phyloP scores from a whole-genome alignment of 2,329 filamentous ascomycete species.

The Fusarium musae region DNA sequence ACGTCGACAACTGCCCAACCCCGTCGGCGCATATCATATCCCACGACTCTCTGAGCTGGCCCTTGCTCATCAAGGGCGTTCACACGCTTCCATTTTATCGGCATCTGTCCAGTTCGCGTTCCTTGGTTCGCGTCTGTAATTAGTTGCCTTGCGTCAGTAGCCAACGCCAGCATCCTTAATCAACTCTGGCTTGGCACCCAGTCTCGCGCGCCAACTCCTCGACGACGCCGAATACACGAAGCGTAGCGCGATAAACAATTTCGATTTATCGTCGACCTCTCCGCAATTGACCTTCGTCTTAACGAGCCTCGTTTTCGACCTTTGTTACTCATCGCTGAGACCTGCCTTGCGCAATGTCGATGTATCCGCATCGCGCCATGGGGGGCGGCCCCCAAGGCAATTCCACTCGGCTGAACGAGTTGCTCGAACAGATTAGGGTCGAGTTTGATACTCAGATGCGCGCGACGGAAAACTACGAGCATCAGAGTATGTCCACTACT shows the following conservation, averaged over 20 bases:
- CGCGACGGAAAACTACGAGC: slow-evolving; percentile 87
- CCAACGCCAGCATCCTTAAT: slow-evolving; percentile 17
- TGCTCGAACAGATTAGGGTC: slow-evolving; percentile 87
- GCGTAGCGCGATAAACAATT: slow-evolving; percentile 11
- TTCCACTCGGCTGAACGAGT: slow-evolving; percentile 81
- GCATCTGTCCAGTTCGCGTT: slow-evolving; percentile 14
- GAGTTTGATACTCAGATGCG: slow-evolving; percentile 91
- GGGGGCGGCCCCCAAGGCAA: slow-evolving; percentile 71
- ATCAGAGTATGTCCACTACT: slow-evolving; percentile 79
- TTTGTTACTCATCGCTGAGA: slow-evolving; percentile 28
- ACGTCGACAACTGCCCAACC: slow-evolving; percentile 29
- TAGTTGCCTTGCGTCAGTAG: slow-evolving; percentile 26
- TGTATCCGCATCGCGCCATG: slow-evolving; percentile 94
- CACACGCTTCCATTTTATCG: background rate
- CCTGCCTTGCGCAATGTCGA: slow-evolving; percentile 64
- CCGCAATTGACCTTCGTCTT: slow-evolving; percentile 10
- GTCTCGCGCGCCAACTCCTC: slow-evolving; percentile 37
- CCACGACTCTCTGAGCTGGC: slow-evolving; percentile 5
- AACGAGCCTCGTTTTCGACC: slow-evolving; percentile 22
- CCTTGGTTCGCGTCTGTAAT: slow-evolving; percentile 31
- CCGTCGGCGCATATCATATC: slow-evolving; percentile 3
- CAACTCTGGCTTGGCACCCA: slow-evolving; percentile 26
- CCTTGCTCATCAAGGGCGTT: slow-evolving; percentile 13
- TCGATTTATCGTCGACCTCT: background rate
- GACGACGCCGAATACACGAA: slow-evolving; percentile 19